Base-by-base conservation (phyloP, 305 asterid genomes). In the Euphrasia arctica region DNA sequence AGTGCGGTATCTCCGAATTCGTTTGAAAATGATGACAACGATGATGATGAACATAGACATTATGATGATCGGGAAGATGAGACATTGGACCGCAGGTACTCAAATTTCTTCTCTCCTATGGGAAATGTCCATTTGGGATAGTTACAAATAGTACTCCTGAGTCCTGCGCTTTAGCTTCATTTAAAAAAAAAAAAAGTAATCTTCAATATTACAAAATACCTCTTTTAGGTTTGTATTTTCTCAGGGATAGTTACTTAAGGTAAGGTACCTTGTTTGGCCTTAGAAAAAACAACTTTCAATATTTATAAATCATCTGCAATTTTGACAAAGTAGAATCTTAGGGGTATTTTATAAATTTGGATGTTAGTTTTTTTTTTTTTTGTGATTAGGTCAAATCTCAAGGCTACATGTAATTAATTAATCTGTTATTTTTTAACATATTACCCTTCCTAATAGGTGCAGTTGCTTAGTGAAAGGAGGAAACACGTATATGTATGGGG, bases 61-160 rank as follows among this genome's bases (percentile, higher is more conserved):
- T 77, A 71, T 61, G 93, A 80, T 8, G 81, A 87, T 43, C 63
- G 77, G 32, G 63, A 73, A 43, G 68, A 69, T 29, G 95, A 82
- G 49, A 65, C 70, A 54, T 70, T 85, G 78, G 96, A 88, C 65
- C 84, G 89, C 62, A 82, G 99, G 99, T 90, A 81, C 61, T 7
- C 43, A 52, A 15, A 8, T 42, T 69, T 55, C 28, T 43, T n/a
- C 54, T 54, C 14, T 29, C 68, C 57, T 70, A 32, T 66, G 64
- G 14, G 34, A 4, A 3, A 25, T 28, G 10, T 55, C 5, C 55
- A 50, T 5, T 47, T 50, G 55, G 55, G 55, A 13, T 22, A 55
- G 31, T 55, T 55, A 54, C 34, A 54, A 54, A 25, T 15, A 7
- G 9, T 52, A 51, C 32, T 52, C 31, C 9, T 22, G n/a, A n/a